Percentiles rank a stretch among this genome's conserved stretches.
phyloP scores from a whole-genome alignment of 768 basidiomycete species.

The Tephrocybe sp. region DNA sequence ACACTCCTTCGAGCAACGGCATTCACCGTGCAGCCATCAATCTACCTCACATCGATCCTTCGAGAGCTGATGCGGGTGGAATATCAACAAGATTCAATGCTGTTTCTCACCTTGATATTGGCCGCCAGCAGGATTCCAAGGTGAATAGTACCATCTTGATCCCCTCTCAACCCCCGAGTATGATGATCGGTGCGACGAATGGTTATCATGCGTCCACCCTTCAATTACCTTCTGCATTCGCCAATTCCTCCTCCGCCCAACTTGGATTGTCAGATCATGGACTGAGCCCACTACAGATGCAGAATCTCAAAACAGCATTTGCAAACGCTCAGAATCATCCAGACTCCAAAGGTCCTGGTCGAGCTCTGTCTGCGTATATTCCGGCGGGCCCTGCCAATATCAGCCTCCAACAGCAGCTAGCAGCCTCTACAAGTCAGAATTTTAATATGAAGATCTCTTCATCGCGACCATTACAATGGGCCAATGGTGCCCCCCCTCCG shows the following conservation, averaged over 20 bases:
- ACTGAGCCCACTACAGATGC: constrained; percentile 57
- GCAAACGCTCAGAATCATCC: constrained; percentile 32
- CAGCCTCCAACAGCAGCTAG: constrained; percentile 33
- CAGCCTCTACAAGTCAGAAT: constrained; percentile 23
- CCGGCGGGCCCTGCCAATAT: constrained; percentile 25
- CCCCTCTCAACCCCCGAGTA: neutral
- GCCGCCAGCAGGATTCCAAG: constrained; percentile 18
- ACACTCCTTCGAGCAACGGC: constrained; percentile 38
- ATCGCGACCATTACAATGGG: constrained; percentile 40
- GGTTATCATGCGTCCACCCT: constrained; percentile 31
- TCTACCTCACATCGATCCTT: constrained; percentile 44
- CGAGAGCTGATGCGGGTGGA: constrained; percentile 31
- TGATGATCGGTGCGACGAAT: constrained; percentile 4
- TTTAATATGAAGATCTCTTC: constrained; percentile 44
- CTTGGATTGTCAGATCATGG: constrained; percentile 25
- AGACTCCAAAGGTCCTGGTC: constrained; percentile 22
- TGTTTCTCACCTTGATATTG: constrained; percentile 22
- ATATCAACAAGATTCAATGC: constrained; percentile 31
- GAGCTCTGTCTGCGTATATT: neutral
- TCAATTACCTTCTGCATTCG: constrained; percentile 20
- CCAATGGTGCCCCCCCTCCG: constrained; percentile 27
- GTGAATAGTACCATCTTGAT: constrained; percentile 16
- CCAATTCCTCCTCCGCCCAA: constrained; percentile 28
- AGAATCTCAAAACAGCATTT: constrained; percentile 56
- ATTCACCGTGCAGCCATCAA: constrained; percentile 40